Evolutionary conservation across 495 filamentous ascomycete species (phyloP), one percentile per base, ranked within the genome.

Genomic region (Ascobolus immersus): DNA sequence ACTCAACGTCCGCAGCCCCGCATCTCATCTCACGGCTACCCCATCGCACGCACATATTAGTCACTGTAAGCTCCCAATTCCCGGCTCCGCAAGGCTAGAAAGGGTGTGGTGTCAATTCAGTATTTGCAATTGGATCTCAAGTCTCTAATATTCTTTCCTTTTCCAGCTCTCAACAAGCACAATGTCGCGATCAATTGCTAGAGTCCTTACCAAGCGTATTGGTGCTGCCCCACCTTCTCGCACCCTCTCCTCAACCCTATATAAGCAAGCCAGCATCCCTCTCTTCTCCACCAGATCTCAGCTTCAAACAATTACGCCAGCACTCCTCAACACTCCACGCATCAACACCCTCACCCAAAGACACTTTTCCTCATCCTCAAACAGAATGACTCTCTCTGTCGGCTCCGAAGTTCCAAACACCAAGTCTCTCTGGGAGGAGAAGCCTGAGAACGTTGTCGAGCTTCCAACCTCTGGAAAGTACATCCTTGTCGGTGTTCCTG

Each of bases 201-300:
- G n/a, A n/a, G n/a, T n/a, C n/a, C n/a, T n/a, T n/a, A n/a, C n/a
- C n/a, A n/a, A n/a, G n/a, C n/a, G n/a, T n/a, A n/a, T n/a, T n/a
- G n/a, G n/a, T n/a, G n/a, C n/a, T n/a, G n/a, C 22, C 22, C 22
- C 22, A n/a, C 22, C 22, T 25, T n/a, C 7, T 25, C 22, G 22
- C 7, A 25, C 22, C n/a, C 22, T 25, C 22, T 25, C 22, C 22
- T 7, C 22, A 7, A 7, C 22, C 7, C 7, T n/a, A 7, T 25
- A 7, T n/a, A 25, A 7, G n/a, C 22, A 25, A 7, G n/a, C 22
- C 7, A 7, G 7, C 22, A 25, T n/a, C 22, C 7, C 22, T 25
- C 22, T 25, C 22, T 7, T 25, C 22, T 25, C 22, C 22, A 25
- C 7, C 22, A 84, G n/a, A n/a, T n/a, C 59, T n/a, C 22, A n/a